Base-by-base conservation (phyloP, 2,329 filamentous ascomycete genomes). In the Rhytidhysteron rufulum region DNA sequence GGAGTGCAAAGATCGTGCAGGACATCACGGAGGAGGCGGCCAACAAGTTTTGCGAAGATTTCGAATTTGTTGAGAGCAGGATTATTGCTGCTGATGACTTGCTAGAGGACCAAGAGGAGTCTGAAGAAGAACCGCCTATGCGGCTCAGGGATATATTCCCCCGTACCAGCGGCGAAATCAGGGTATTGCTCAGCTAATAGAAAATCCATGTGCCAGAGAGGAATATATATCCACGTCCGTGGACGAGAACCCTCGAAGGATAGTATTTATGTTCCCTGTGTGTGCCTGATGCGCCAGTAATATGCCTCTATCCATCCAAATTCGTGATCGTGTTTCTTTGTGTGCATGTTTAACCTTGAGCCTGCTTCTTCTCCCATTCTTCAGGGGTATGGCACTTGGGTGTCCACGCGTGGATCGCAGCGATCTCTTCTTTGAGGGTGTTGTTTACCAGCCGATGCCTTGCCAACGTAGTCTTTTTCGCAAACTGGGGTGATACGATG, bases 341-440 rank as follows among this genome's bases (percentile, higher is more conserved):
- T n/a, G n/a, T n/a, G n/a, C n/a, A n/a, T n/a, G 19, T 27, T 47
- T 42, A 53, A n/a, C 43, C 36, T 46, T 65, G 60, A 5, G 54
- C 59, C 47, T 77, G 75, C 66, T 85, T 78, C 66, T 79, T 82
- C 69, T 87, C 80, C 82, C 86, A 95, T 71, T 96, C 88, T 57
- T 89, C 87, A 0, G 88, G 87, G 7, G 90, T 96, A 71, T 89
- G 86, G 65, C 90, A 95, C 69, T 89, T 94, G 20, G 89, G 88
- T 41, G 88, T 94, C 90, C 90, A 96, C 29, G 90, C 90, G 71
- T 96, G 90, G 54, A 96, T 95, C 49, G 79, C 80, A 13, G 87
- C 86, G 63, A 96, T 95, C 70, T 96, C 89, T 34, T 83, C 79
- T 71, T 89, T 91, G 54, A 96, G 74, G 4, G 82, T 82, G 13